Percentiles rank a stretch among this genome's conserved stretches.
phyloP scores from a whole-genome alignment of 805 yeast species.

The Kluyveromyces nonfermentans region DNA sequence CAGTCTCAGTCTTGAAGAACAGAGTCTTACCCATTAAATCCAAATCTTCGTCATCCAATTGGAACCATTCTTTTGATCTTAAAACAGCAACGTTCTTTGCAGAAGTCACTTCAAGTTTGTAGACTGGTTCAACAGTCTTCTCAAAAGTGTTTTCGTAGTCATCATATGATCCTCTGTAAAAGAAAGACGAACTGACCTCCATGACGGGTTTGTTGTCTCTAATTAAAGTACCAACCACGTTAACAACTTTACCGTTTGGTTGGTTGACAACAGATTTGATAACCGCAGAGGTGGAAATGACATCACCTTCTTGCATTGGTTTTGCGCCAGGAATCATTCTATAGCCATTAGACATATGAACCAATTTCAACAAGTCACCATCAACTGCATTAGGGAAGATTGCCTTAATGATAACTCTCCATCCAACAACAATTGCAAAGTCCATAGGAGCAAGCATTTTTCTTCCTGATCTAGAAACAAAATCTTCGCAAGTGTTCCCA shows the following conservation, averaged over 20 bases:
- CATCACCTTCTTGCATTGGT: slow-evolving; percentile 83
- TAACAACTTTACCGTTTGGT: slow-evolving; percentile 90
- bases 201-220: slow-evolving; percentile 72
- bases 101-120: slow-evolving; percentile 60
- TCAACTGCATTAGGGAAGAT: slow-evolving; percentile 94
- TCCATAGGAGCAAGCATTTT: slow-evolving; percentile 95
- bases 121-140: slow-evolving; percentile 78
- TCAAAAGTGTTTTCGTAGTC: slow-evolving; percentile 92
- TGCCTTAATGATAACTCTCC: slow-evolving; percentile 98
- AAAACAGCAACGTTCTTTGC: slow-evolving; percentile 89
- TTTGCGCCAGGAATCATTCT: slow-evolving; percentile 85
- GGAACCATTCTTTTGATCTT: slow-evolving; percentile 97
- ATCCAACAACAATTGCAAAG: slow-evolving; percentile 95
- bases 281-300: slow-evolving; percentile 71
- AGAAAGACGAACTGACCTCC: slow-evolving; percentile 92
- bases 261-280: slow-evolving; percentile 85
- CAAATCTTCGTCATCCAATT: slow-evolving; percentile 54
- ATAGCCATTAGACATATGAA: slow-evolving; percentile 92
- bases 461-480: slow-evolving; percentile 79
- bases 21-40: slow-evolving; percentile 72
- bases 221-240: slow-evolving; percentile 81
- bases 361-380: slow-evolving; percentile 90
- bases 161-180: slow-evolving; percentile 85
- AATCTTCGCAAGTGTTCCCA: slow-evolving; percentile 95
- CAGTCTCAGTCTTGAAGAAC: slow-evolving; percentile 83